Evolutionary conservation across 306 rosid species (phyloP), one percentile per base, ranked within the genome.

Genomic region (Fagus crenata): DNA sequence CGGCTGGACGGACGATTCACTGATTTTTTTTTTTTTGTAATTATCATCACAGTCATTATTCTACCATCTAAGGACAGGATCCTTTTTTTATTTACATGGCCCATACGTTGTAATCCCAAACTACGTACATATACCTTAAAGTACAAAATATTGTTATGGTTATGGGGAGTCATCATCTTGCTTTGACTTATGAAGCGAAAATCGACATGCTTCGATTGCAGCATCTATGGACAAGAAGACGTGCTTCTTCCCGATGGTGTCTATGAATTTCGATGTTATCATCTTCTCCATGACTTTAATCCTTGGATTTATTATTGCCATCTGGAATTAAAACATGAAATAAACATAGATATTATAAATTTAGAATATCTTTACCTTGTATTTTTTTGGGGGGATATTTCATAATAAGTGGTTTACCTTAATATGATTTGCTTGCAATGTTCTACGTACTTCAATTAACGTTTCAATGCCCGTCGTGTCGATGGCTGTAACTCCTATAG

Each of bases 221-320:
- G 89, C 97, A 22, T 95, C 92, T 51, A 91, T 54, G 3, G 82
- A 82, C 58, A 95, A 76, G 73, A 56, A 86, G 65, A 95, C 74
- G 0, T 83, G 65, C 0, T 95, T 90, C 78, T 84, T 92, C 32
- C 97, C 97, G 40, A 92, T 53, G 63, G 73, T 82, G 51, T 88
- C 90, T 35, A 90, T 68, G 79, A 89, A 86, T 11, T 86, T 61
- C 0, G 97, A 91, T 37, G 53, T 43, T 31, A 86, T 41, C 79
- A 95, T 75, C 89, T 89, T 95, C 85, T 95, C 99, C 95, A 90
- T 83, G 35, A 95, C 97, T 63, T 81, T 88, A 4, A 87, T 0
- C 68, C 97, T 92, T 28, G 99, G 99, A 81, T 95, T 95, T 64
- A 92, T 83, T 0, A 95, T 55, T 15, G 71, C 80, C 84, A 87